Percentiles rank a stretch among this genome's conserved stretches.
Conservation (phyloP, 2,329 filamentous ascomycete genomes). For the Botrytis porri region DNA sequence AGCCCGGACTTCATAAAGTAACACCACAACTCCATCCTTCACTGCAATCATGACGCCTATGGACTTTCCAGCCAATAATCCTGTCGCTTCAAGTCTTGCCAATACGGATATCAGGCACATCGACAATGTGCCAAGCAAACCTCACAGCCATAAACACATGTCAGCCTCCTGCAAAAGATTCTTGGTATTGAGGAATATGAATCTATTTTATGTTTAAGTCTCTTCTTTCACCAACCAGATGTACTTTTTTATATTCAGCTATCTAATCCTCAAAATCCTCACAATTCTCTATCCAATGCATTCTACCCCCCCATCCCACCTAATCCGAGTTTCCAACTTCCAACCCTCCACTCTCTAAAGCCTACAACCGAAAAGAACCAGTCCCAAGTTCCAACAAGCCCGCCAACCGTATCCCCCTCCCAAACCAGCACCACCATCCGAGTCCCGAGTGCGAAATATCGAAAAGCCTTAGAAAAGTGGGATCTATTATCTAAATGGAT, state of each 20-base stretch:
- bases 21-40: background rate
- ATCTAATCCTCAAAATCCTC: background rate
- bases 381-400: background rate
- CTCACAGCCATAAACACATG: background rate
- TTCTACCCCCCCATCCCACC: background rate
- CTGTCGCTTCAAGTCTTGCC: background rate
- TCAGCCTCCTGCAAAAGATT: background rate
- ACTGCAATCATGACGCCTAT: background rate
- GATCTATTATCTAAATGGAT: background rate
- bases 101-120: constrained; percentile 15
- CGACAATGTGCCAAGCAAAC: background rate
- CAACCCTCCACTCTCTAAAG: background rate
- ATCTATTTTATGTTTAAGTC: background rate
- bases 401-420: background rate
- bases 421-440: background rate
- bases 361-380: background rate
- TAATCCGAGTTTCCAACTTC: background rate
- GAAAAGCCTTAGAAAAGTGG: background rate
- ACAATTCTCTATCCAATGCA: background rate
- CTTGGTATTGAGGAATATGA: background rate
- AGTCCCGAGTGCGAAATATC: background rate
- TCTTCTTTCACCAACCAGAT: background rate
- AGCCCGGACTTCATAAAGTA: background rate
- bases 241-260: background rate
- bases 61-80: background rate